A percentile compares a stretch with the other conserved stretches of the same genome.
These are phyloP conservation scores for Amauroascus verrucosus DNA, from an alignment of 2,329 filamentous ascomycete genomes.

Conservation along the genomic window DNA sequence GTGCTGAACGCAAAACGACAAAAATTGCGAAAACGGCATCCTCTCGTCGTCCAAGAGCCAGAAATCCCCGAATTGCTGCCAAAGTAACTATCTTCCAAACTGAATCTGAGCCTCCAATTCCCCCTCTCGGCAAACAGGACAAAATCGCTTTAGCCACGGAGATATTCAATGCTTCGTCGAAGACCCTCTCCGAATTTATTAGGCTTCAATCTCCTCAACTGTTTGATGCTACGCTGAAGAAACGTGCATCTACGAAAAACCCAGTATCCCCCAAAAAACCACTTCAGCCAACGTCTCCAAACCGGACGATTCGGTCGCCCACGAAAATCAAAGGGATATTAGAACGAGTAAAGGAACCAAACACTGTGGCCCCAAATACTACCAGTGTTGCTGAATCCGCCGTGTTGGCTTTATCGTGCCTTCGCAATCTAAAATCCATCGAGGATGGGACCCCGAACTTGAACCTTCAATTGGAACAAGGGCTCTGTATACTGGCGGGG, in stretches of 20 bases:
- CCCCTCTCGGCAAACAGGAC: conserved; percentile 29
- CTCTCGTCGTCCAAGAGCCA: conserved; percentile 13
- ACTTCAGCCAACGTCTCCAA: conserved; percentile 25
- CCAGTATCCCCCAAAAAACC: conserved; percentile 14
- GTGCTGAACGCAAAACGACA: conserved; percentile 20
- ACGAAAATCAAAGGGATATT: conserved; percentile 19
- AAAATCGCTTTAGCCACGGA: conserved; percentile 37
- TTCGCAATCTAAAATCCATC: conserved; percentile 29
- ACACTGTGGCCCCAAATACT: conserved; percentile 20
- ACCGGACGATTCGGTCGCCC: conserved; percentile 21
- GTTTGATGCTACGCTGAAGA: not conserved
- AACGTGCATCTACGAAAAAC: not conserved
- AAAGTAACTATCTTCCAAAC: conserved; percentile 23
- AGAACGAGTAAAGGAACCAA: conserved; percentile 4
- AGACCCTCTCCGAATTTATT: conserved; percentile 33
- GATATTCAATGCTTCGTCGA: conserved; percentile 38
- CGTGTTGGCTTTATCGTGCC: conserved; percentile 30
- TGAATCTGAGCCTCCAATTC: conserved; percentile 21
- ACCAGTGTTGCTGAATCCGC: conserved; percentile 33
- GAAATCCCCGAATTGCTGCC: conserved; percentile 20
- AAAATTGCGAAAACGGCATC: conserved; percentile 15
- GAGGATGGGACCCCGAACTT: conserved; percentile 16
- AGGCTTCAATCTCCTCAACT: conserved; percentile 19
- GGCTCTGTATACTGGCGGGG: conserved; percentile 34
- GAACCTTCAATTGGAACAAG: conserved; percentile 34